Percentiles rank a stretch among this genome's conserved stretches.
phyloP scores from a whole-genome alignment of 1,284 basidiomycete genomes.

The Pisolithus thermaeus region DNA sequence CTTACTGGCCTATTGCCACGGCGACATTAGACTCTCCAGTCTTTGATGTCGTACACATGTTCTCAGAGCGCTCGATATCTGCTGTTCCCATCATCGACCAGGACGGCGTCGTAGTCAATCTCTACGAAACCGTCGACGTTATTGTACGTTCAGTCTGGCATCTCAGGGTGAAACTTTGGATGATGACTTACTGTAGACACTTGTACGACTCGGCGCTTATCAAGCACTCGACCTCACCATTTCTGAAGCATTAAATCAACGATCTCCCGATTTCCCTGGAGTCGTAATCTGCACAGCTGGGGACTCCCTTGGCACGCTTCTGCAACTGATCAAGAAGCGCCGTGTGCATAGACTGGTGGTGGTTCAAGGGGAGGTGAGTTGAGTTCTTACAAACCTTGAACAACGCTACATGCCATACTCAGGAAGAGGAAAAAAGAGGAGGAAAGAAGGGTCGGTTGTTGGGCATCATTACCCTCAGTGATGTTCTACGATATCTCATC shows the following conservation, averaged over 20 bases:
- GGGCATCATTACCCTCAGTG: slow-evolving; percentile 88
- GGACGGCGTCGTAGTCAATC: slow-evolving; percentile 89
- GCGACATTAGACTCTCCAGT: slow-evolving; percentile 91
- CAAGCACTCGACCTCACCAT: slow-evolving; percentile 95
- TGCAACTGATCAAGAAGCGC: slow-evolving; percentile 89
- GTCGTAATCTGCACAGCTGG: slow-evolving; percentile 94
- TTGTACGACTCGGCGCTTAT: slow-evolving; percentile 93
- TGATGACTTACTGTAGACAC: slow-evolving; percentile 52
- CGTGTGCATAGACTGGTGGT: slow-evolving; percentile 93
- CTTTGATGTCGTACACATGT: slow-evolving; percentile 98
- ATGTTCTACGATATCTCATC: slow-evolving; percentile 85
- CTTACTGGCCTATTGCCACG: slow-evolving; percentile 87
- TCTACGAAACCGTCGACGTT: slow-evolving; percentile 99
- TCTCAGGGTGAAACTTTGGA: slow-evolving; percentile 1
- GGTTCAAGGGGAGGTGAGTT: slow-evolving; percentile 74
- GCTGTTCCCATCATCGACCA: slow-evolving; percentile 96
- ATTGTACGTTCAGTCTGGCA: slow-evolving; percentile 60
- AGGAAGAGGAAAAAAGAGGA: slow-evolving; percentile 72
- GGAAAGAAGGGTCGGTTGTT: slow-evolving; percentile 81
- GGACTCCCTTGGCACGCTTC: slow-evolving; percentile 89
- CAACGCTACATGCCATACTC: background rate
- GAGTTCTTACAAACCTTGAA: background rate
- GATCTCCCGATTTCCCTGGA: slow-evolving; percentile 90
- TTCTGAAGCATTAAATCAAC: slow-evolving; percentile 85
- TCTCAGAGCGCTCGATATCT: slow-evolving; percentile 92